These are phyloP conservation scores for Russula brevipes DNA, from an alignment of 768 basidiomycete species.

Conservation along the genomic window DNA sequence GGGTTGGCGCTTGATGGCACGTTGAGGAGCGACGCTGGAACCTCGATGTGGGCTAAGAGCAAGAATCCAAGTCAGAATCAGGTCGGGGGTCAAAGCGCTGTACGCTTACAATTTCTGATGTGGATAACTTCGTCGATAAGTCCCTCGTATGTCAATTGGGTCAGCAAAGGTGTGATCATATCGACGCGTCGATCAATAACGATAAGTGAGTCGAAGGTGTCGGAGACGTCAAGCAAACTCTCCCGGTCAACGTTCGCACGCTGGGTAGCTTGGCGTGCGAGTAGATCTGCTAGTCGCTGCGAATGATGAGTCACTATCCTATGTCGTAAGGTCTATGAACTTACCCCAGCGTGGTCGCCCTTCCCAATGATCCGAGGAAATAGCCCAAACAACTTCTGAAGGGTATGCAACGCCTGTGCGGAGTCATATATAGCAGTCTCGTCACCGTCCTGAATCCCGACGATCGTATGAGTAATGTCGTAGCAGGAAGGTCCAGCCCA, in stretches of 20 bases:
- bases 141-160: constrained; percentile 95
- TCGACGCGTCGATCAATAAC: constrained; percentile 88
- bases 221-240: constrained; percentile 43
- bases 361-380: constrained; percentile 93
- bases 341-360: constrained; percentile 78
- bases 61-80: not conserved
- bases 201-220: constrained; percentile 78
- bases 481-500: constrained; percentile 38
- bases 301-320: constrained; percentile 1
- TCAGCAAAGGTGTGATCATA: constrained; percentile 92
- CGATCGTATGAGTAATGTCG: constrained; percentile 12
- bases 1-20: constrained; percentile 43
- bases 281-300: constrained; percentile 71
- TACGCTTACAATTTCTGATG: constrained; percentile 73
- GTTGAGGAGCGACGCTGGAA: constrained; percentile 65
- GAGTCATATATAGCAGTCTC: constrained; percentile 87
- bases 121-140: constrained; percentile 90
- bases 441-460: constrained; percentile 71
- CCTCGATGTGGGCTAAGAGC: constrained; percentile 64
- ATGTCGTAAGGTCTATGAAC: constrained; percentile 22
- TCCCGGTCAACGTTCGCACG: constrained; percentile 36
- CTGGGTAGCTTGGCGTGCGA: constrained; percentile 55
- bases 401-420: constrained; percentile 73
- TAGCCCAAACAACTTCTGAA: constrained; percentile 79
- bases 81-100: not conserved